A percentile compares a stretch with the other conserved stretches of the same genome.
These are phyloP conservation scores for Agastache rugosa DNA, from an alignment of 257 asterid genomes.

Conservation along the genomic window DNA sequence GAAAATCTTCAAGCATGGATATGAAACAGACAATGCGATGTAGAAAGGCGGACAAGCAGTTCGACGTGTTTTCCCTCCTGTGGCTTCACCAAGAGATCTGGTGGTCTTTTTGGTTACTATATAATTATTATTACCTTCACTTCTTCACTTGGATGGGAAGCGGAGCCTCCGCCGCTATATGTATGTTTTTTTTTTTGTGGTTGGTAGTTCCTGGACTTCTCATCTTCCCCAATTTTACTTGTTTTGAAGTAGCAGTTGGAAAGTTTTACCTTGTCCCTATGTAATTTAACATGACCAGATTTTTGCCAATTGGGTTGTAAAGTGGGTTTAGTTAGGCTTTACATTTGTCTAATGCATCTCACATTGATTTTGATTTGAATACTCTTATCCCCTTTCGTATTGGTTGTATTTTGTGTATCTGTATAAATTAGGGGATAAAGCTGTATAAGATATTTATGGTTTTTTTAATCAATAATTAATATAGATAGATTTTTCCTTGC, in stretches of 20 bases:
- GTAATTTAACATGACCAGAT: slow-evolving; percentile 35
- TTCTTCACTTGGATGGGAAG: slow-evolving; percentile 35
- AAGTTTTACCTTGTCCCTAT: slow-evolving; percentile 23
- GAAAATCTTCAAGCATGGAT: slow-evolving; percentile 18
- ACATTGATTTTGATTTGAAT: slow-evolving; percentile 8
- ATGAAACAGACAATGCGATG: slow-evolving; percentile 13
- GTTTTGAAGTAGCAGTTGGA: slow-evolving; percentile 35
- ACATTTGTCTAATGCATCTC: slow-evolving; percentile 21
- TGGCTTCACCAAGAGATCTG: slow-evolving; percentile 21
- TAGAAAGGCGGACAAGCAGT: background rate
- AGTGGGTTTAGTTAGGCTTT: slow-evolving; percentile 45
- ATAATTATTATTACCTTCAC: background rate
- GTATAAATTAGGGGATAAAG: slow-evolving; percentile 30
- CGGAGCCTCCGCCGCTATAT: slow-evolving; percentile 31
- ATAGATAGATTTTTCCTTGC: slow-evolving; percentile 4
- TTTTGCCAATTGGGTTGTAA: slow-evolving; percentile 44
- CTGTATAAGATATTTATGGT: slow-evolving; percentile 24
- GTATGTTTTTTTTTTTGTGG: slow-evolving; percentile 29
- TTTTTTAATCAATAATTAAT: slow-evolving; percentile 15
- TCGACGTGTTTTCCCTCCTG: slow-evolving; percentile 3
- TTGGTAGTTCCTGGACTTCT: slow-evolving; percentile 28
- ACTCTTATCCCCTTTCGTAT: slow-evolving; percentile 5
- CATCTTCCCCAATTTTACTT: slow-evolving; percentile 33
- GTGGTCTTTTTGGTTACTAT: slow-evolving; percentile 26
- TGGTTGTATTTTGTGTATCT: slow-evolving; percentile 22